Base-by-base conservation (phyloP, 805 yeast genomes). In the Kazachstania africana region DNA sequence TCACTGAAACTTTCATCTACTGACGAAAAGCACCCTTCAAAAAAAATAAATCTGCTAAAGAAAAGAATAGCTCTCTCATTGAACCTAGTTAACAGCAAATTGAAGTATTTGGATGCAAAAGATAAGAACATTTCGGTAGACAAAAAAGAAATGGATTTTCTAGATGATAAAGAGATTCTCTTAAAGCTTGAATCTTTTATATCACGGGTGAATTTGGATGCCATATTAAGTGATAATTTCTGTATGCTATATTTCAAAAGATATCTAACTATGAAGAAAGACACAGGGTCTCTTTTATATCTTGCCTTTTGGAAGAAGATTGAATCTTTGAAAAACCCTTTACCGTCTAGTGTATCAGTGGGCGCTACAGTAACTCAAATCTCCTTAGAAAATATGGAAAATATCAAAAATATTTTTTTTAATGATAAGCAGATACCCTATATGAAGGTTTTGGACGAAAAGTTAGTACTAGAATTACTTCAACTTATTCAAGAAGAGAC, bases 231-330 rank as follows among this genome's bases (percentile, higher is more conserved):
- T 13, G 47, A 49, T 24, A 33, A 31, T 5, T 26, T 32, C 9
- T 42, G 46, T 28, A n/a, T 37, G 2, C 12, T 34, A 4, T 39
- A 26, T 26, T 50, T 52, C 21, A 32, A 37, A 6, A 26, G 28
- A 5, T 53, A 26, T 29, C 26, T 50, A 8, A 10, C 13, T 2
- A 22, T 29, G 14, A 23, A 26, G 12, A 18, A 36, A 6, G 25
- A 38, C 9, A 18, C 24, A 5, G 32, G 34, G 16, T 47, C 46
- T 3, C 14, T 26, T 4, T 31, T 40, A 4, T 47, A 75, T 18
- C 45, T 83, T 4, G 75, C 75, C 27, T 74, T 72, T 37, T 80
- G 85, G 83, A 49, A 68, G 4, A 66, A 70, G 2, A 77, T 83
- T 3, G 79, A 82, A 37, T 62, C 68, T 0, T 65, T 82, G 24